phyloP scores from a whole-genome alignment of 1,284 basidiomycete species.

The Phlebopus sp. region DNA sequence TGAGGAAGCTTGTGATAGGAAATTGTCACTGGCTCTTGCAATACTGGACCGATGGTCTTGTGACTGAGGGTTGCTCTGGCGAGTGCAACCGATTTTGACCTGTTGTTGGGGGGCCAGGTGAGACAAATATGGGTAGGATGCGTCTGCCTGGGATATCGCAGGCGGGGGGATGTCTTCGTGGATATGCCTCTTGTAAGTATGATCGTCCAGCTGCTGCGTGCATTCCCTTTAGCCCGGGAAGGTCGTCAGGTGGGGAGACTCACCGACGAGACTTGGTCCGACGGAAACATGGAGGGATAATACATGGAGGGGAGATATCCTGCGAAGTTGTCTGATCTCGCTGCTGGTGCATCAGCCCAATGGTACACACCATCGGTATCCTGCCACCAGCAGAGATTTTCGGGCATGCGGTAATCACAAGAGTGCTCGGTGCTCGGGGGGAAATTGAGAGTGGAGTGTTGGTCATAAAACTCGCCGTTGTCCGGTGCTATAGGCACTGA shows the following conservation, averaged over 20 bases:
- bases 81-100: conserved; percentile 14
- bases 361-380: conserved; percentile 30
- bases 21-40: conserved; percentile 33
- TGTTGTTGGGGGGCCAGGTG: conserved; percentile 28
- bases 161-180: conserved; percentile 15
- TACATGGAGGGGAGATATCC: conserved; percentile 22
- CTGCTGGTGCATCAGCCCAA: conserved; percentile 25
- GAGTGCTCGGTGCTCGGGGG: conserved; percentile 10
- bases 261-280: conserved; percentile 19
- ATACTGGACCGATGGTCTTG: conserved; percentile 35
- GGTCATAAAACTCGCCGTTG: conserved; percentile 19
- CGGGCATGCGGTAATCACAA: conserved; percentile 27
- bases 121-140: conserved; percentile 19
- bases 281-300: conserved; percentile 17
- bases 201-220: conserved; percentile 14
- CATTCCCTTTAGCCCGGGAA: conserved; percentile 9
- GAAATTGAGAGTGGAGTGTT: conserved; percentile 18
- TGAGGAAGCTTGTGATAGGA: conserved; percentile 34
- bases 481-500: conserved; percentile 11
- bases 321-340: conserved; percentile 26
- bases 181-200: conserved; percentile 19
- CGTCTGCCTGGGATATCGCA: conserved; percentile 13
- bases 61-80: conserved; percentile 15
- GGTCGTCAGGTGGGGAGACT: conserved; percentile 7
- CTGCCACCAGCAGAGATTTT: conserved; percentile 31